Percentiles rank a stretch among this genome's conserved stretches.
phyloP scores from a whole-genome alignment of 495 filamentous ascomycete genomes.

The Penicillium cataractarum region DNA sequence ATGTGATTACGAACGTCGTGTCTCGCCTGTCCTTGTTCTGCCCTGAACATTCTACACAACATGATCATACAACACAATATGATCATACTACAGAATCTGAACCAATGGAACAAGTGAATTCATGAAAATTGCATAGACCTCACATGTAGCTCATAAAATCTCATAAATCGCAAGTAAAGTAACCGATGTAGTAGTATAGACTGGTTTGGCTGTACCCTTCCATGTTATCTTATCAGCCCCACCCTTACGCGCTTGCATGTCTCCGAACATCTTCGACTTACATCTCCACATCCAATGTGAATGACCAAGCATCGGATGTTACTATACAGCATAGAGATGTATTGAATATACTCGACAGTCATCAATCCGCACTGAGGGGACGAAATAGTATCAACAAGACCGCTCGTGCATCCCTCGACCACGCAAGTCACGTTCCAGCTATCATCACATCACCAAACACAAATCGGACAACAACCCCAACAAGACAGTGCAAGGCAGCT shows the following conservation, averaged over 20 bases:
- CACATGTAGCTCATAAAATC: not conserved
- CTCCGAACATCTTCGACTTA: conserved; percentile 12
- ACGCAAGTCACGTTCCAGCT: not conserved
- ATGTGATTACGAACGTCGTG: not conserved
- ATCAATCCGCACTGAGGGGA: not conserved
- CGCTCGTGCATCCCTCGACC: not conserved
- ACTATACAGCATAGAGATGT: not conserved
- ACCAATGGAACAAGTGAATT: not conserved
- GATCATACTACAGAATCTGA: not conserved
- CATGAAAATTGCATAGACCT: not conserved
- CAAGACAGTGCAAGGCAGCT: too few species aligned
- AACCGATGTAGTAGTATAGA: not conserved
- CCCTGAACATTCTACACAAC: too few species aligned
- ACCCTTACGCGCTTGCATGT: conserved; percentile 10
- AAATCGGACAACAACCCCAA: not conserved
- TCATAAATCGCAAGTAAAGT: not conserved
- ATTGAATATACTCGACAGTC: not conserved
- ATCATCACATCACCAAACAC: not conserved
- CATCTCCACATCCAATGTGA: not conserved
- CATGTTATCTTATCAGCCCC: conserved; percentile 19
- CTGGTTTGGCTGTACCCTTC: too few species aligned
- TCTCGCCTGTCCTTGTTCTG: not conserved
- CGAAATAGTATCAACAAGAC: not conserved
- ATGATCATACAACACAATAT: too few species aligned
- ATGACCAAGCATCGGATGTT: not conserved